Evolutionary conservation across 495 filamentous ascomycete genomes (phyloP).

Genomic region (Aspergillus taichungensis): DNA sequence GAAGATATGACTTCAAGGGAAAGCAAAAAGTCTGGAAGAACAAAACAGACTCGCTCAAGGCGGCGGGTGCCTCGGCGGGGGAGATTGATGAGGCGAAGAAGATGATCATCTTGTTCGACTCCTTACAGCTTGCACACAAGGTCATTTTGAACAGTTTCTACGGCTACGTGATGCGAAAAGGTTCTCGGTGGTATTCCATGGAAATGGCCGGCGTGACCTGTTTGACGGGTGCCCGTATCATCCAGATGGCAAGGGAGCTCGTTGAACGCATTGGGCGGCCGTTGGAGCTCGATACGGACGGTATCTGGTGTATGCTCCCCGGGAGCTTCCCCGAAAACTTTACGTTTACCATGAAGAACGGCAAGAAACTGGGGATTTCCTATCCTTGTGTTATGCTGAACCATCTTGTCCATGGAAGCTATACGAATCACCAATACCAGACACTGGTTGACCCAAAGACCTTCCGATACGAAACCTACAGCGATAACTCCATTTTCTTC

Average conservation of each 20-base stretch:
- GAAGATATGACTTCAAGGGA: slow-evolving; percentile 95
- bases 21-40: slow-evolving; percentile 98
- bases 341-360: slow-evolving; percentile 84
- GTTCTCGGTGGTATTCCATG: slow-evolving; percentile 98
- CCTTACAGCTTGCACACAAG: slow-evolving; percentile 93
- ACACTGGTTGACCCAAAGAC: slow-evolving; percentile 67
- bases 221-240: slow-evolving; percentile 92
- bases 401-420: slow-evolving; percentile 88
- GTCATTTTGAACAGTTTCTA: slow-evolving; percentile 99
- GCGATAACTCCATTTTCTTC: slow-evolving; percentile 99
- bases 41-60: slow-evolving; percentile 80
- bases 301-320: slow-evolving; percentile 99
- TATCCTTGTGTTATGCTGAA: slow-evolving; percentile 99
- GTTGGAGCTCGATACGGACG: slow-evolving; percentile 96
- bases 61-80: slow-evolving; percentile 60
- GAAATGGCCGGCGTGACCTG: slow-evolving; percentile 99
- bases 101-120: slow-evolving; percentile 96
- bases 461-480: slow-evolving; percentile 88
- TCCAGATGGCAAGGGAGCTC: slow-evolving; percentile 90
- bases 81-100: slow-evolving; percentile 96
- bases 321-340: slow-evolving; percentile 97
- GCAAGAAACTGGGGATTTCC: slow-evolving; percentile 89
- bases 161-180: slow-evolving; percentile 98
- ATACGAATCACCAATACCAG: slow-evolving; percentile 97
- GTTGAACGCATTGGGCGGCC: slow-evolving; percentile 92